A percentile compares a stretch with the other conserved stretches of the same genome.
phyloP scores from a whole-genome alignment of 768 basidiomycete genomes.

The Suillus subluteus region DNA sequence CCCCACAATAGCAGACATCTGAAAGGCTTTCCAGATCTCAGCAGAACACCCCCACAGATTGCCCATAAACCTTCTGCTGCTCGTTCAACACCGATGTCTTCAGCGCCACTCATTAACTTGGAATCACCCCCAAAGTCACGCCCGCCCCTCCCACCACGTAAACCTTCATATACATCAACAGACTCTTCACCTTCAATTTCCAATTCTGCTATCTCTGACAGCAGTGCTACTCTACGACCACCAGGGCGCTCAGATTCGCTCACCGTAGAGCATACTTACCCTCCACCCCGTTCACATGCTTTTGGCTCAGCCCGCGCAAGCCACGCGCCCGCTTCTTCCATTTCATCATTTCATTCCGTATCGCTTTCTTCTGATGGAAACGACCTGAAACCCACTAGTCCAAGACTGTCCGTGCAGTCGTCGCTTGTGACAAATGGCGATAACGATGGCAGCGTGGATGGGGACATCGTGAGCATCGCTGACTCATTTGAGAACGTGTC shows the following conservation, averaged over 20 bases:
- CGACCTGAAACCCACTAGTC: conserved; percentile 24
- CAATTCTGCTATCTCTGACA: conserved; percentile 21
- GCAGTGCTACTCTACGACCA: conserved; percentile 25
- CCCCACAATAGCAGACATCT: conserved; percentile 16
- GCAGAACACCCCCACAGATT: conserved; percentile 28
- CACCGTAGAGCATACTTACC: conserved; percentile 63
- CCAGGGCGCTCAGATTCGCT: conserved; percentile 49
- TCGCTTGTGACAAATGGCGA: conserved; percentile 52
- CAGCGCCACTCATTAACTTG: conserved; percentile 57
- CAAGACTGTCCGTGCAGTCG: conserved; percentile 18
- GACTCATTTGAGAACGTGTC: conserved; percentile 78
- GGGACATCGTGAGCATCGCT: conserved; percentile 59
- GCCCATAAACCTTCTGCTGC: conserved; percentile 10
- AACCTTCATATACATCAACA: conserved; percentile 55
- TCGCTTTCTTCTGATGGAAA: conserved; percentile 72
- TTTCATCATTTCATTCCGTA: conserved; percentile 84
- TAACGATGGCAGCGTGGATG: conserved; percentile 37
- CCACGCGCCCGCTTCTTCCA: conserved; percentile 69
- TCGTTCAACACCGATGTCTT: conserved; percentile 15
- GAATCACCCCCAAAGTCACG: conserved; percentile 52
- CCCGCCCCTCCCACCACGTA: conserved; percentile 71
- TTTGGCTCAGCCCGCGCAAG: conserved; percentile 39
- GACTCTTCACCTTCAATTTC: conserved; percentile 41
- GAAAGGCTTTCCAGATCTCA: conserved; percentile 25
- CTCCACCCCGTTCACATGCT: conserved; percentile 44